phyloP scores from a whole-genome alignment of 2,329 filamentous ascomycete genomes.

The Colletotrichum tamarilloi region DNA sequence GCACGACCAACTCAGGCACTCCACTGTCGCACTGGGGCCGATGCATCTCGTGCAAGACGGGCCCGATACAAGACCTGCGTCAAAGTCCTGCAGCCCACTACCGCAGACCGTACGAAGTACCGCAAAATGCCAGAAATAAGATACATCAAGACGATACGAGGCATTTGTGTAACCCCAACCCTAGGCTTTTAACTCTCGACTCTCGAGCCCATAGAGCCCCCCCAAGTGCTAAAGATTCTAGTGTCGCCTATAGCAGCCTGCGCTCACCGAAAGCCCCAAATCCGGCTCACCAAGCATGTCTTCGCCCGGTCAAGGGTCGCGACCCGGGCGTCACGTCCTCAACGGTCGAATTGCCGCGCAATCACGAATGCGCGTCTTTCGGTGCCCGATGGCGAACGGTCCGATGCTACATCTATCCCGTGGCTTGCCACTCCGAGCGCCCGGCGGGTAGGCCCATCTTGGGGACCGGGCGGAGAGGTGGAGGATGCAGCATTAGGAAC shows the following conservation, averaged over 20 bases:
- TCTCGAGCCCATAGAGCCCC: neutral
- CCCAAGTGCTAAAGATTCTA: neutral
- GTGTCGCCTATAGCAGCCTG: slow-evolving; percentile 10
- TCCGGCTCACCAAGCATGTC: slow-evolving; percentile 3
- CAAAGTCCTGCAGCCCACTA: slow-evolving; percentile 14
- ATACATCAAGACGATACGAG: neutral
- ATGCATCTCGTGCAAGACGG: slow-evolving; percentile 20
- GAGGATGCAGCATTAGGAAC: neutral
- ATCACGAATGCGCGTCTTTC: slow-evolving; percentile 4
- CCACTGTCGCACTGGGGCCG: slow-evolving; percentile 12
- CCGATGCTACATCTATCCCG: slow-evolving; percentile 12
- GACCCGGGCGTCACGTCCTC: neutral
- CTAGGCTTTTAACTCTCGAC: neutral
- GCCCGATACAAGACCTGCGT: slow-evolving; percentile 32
- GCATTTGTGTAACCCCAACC: slow-evolving; percentile 28
- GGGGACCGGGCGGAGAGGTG: slow-evolving; percentile 12
- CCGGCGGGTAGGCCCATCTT: slow-evolving; percentile 10
- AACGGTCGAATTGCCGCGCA: neutral
- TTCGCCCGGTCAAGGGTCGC: slow-evolving; percentile 14
- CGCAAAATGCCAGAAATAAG: neutral
- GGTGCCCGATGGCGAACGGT: slow-evolving; percentile 12
- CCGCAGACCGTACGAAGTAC: neutral
- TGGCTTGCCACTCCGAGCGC: slow-evolving; percentile 7
- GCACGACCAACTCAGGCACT: slow-evolving; percentile 27
- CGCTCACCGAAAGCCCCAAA: slow-evolving; percentile 5